Base-by-base conservation (phyloP, 225 moss, liverwort and hornwort species). In the Rhytidiadelphus loreus region DNA sequence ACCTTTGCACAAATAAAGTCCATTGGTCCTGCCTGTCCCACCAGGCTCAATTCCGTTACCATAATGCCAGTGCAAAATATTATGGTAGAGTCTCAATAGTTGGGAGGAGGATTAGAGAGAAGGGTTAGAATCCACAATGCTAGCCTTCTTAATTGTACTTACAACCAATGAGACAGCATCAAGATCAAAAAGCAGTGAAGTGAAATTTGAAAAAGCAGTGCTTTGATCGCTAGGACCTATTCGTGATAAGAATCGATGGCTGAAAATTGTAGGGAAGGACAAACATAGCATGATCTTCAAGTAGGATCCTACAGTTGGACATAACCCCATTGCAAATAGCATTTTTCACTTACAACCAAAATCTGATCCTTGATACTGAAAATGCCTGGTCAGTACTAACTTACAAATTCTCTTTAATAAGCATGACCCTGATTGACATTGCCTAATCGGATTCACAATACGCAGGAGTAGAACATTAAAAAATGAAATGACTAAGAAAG, bases 21-120 rank as follows among this genome's bases (percentile, higher is more conserved):
- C 98, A 97, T 87, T 96, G 95, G 63, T 99, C 97, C 85, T 94
- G 96, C 93, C 98, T 99, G 92, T 64, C 55, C 65, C 64, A 56
- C 56, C 64, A 77, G 32, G 77, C 39, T 77, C 39, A 86, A 77
- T 41, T 55, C 41, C 63, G 86, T 86, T 39, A 86, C 41, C 63
- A 63, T 21, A 65, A 53, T 64, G 77, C 86, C 22, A 77, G 53
- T 52, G 76, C 53, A 75, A 19, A 61, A 28, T 75, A 60, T 24
- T 37, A 48, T 50, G 41, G 53, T 29, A 46, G 48, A 74, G 23
- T 53, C 62, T 77, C 53, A 29, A 63, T 39, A 50, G 63, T 39
- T 77, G 30, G 48, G 30, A 62, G 58, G 16, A 83, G 19, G 70
- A 53, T 19, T n/a, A 18, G 16, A 17, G 28, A 83, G 81, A 53